Evolutionary conservation across 768 basidiomycete genomes (phyloP).

Genomic region (Xerocomus spinulosus): DNA sequence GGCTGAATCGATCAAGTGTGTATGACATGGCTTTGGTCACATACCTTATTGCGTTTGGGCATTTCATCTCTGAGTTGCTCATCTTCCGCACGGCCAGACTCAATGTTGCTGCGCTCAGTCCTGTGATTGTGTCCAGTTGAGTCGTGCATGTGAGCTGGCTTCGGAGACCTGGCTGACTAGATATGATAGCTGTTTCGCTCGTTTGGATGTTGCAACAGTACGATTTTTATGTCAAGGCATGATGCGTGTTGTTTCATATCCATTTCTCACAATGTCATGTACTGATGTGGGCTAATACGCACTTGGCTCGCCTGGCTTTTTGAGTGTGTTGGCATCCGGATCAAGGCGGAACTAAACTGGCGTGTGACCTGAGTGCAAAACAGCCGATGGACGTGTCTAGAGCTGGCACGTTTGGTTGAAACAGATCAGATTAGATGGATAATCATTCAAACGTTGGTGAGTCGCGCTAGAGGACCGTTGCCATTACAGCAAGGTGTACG

Average conservation of each 20-base stretch:
- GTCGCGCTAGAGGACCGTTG: background rate
- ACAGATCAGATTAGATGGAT: slow-evolving; percentile 3
- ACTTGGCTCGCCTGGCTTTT: background rate
- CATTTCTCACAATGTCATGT: background rate
- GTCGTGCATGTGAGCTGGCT: slow-evolving; percentile 31
- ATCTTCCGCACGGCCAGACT: slow-evolving; percentile 75
- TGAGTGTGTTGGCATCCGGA: slow-evolving; percentile 5
- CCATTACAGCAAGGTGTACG: background rate
- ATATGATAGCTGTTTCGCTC: slow-evolving; percentile 52
- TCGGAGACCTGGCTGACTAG: slow-evolving; percentile 6
- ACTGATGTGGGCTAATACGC: background rate
- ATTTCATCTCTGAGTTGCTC: slow-evolving; percentile 83
- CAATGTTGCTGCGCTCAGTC: slow-evolving; percentile 56
- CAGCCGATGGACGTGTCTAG: background rate
- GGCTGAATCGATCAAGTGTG: slow-evolving; percentile 44
- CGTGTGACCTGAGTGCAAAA: background rate
- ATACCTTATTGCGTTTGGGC: slow-evolving; percentile 86
- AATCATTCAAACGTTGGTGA: background rate
- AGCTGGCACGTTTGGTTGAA: slow-evolving; percentile 7
- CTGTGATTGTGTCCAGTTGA: slow-evolving; percentile 81
- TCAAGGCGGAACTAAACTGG: slow-evolving; percentile 3
- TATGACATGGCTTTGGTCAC: slow-evolving; percentile 87
- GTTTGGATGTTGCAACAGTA: slow-evolving; percentile 87
- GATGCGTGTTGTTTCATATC: slow-evolving; percentile 6
- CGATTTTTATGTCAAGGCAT: slow-evolving; percentile 63